phyloP scores from a whole-genome alignment of 192 early-diverging fungal genomes.

The Linnemannia hyalina region DNA sequence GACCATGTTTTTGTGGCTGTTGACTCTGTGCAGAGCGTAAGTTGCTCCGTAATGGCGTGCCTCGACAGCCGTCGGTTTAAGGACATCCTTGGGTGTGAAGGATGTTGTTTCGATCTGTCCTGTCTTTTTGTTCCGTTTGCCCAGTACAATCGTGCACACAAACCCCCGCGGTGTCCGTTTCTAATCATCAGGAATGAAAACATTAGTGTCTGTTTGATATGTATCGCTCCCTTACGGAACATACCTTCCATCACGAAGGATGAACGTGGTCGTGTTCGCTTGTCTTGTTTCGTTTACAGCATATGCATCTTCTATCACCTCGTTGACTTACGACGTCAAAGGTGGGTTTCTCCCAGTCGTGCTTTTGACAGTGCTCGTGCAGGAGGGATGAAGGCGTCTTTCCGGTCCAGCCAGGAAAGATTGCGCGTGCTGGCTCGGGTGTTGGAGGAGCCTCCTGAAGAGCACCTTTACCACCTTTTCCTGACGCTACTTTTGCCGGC shows the following conservation, averaged over 20 bases:
- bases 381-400: constrained; percentile 85
- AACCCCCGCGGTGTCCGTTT: constrained; percentile 51
- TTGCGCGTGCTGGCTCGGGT: constrained; percentile 38
- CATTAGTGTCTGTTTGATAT: no score
- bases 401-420: constrained; percentile 89
- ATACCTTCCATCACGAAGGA: not conserved
- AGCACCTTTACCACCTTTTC: constrained; percentile 22
- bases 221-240: no score
- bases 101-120: constrained; percentile 63
- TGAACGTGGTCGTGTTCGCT: no score
- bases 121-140: constrained; percentile 73
- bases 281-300: no score
- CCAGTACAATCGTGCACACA: constrained; percentile 62
- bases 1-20: constrained; percentile 76
- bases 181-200: constrained; percentile 15
- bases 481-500: constrained; percentile 5
- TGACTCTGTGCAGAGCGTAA: constrained; percentile 82
- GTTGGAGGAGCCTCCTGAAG: constrained; percentile 13
- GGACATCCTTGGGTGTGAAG: constrained; percentile 60
- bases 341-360: constrained; percentile 78
- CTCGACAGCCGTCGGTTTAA: constrained; percentile 67
- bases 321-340: constrained; percentile 67
- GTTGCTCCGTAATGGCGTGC: constrained; percentile 83
- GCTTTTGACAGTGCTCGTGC: constrained; percentile 83
- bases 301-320: no score